Base-by-base conservation (phyloP, 768 basidiomycete genomes). In the Lentinula boryana region DNA sequence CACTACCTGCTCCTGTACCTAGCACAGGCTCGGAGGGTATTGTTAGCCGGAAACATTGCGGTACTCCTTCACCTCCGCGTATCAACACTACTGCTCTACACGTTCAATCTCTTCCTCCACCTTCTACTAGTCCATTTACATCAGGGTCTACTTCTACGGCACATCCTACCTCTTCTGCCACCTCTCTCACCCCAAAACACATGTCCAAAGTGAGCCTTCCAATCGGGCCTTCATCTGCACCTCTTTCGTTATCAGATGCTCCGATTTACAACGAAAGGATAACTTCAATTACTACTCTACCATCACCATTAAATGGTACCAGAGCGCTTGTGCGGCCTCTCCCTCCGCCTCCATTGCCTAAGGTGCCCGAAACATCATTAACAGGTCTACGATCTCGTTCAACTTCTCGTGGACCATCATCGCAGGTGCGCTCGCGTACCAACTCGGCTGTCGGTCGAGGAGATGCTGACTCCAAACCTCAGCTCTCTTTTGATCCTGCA, bases 401-500 rank as follows among this genome's bases (percentile, higher is more conserved):
- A 8, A 23, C n/a, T 18, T 58, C 57, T 32, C 43, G 57, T 10
- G 57, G 57, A n/a, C 32, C 38, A 21, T 35, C 27, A 23, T n/a
- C 41, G 27, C 31, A 27, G 15, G 38, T 41, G 15, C 57, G 57
- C 21, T 38, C 57, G 6, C 57, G 57, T 44, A 58, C 43, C 3
- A 58, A 58, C n/a, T 58, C 57, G 8, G 43, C 57, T 13, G 44
- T 35, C 16, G 57, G 57, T 27, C 23, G 57, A 32, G 57, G 6
- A 49, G 57, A 58, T 33, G 10, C 33, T 16, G 6, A 4, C 27
- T 33, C 46, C 10, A 32, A 41, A 4, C 44, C 46, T 18, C 57
- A 58, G 33, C 46, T 58, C 23, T 21, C 33, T 23, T 58, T 58
- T 40, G 57, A 58, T 21, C 57, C 57, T 35, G 49, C 57, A 33